A percentile compares a stretch with the other conserved stretches of the same genome.
Evolutionary conservation across 2,329 filamentous ascomycete genomes (phyloP).

Genomic region (Venturia pyrina): DNA sequence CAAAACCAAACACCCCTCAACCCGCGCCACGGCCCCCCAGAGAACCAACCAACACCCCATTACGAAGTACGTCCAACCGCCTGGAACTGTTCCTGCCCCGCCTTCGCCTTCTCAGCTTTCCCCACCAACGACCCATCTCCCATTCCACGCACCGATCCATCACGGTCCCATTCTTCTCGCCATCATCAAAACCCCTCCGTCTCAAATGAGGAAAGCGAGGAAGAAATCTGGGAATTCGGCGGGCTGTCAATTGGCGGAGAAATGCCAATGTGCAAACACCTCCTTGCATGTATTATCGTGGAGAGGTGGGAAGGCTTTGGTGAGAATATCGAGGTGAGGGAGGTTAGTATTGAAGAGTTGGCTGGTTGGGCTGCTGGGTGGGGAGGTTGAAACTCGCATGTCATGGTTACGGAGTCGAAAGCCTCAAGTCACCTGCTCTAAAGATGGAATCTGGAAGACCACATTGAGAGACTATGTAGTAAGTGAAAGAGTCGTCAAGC

Average conservation of each 20-base stretch:
- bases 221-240: conserved; percentile 35
- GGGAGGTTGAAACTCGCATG: neutral
- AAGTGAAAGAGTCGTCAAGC: neutral
- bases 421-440: neutral
- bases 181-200: neutral
- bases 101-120: conserved; percentile 68
- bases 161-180: neutral
- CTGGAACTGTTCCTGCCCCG: conserved; percentile 88
- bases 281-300: conserved; percentile 71
- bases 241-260: conserved; percentile 34
- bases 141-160: neutral
- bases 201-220: conserved; percentile 7
- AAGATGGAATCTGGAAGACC: neutral
- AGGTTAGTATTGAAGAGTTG: conserved; percentile 54
- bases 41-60: conserved; percentile 17
- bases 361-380: conserved; percentile 55
- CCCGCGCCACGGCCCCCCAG: neutral
- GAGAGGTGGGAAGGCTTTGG: conserved; percentile 56
- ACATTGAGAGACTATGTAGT: neutral
- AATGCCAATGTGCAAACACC: conserved; percentile 70
- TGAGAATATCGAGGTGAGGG: conserved; percentile 43
- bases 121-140: conserved; percentile 18
- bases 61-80: conserved; percentile 65
- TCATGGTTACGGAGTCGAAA: neutral
- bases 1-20: conserved; percentile 27